A percentile compares a stretch with the other conserved stretches of the same genome.
These are phyloP conservation scores for Glonium stellatum DNA, from an alignment of 495 filamentous ascomycete species.

Conservation along the genomic window DNA sequence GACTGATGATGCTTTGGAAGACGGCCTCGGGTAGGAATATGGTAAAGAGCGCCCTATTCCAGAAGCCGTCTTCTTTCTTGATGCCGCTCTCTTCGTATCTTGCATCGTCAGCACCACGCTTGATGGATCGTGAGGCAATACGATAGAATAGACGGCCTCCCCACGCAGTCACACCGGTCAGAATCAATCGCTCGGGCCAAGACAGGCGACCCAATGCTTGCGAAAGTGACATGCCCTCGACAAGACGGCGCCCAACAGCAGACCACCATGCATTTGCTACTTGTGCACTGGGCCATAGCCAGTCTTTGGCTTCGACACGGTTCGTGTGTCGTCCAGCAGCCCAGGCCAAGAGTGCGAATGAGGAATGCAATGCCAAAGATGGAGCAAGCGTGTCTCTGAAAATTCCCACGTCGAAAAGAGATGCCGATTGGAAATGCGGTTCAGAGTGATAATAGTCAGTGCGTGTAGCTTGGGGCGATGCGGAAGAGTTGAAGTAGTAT, in stretches of 20 bases:
- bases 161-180: conserved; percentile 50
- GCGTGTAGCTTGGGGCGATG: not conserved
- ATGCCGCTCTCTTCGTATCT: conserved; percentile 40
- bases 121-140: conserved; percentile 40
- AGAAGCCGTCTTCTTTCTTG: conserved; percentile 48
- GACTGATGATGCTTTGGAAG: conserved; percentile 46
- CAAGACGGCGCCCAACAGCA: conserved; percentile 43
- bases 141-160: conserved; percentile 48
- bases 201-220: conserved; percentile 41
- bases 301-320: conserved; percentile 51
- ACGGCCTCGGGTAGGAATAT: conserved; percentile 48
- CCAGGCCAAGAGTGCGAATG: conserved; percentile 44
- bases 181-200: conserved; percentile 46
- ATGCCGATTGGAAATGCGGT: conserved; percentile 14
- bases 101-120: conserved; percentile 48
- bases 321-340: conserved; percentile 42
- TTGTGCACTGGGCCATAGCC: conserved; percentile 49
- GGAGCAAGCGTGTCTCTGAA: conserved; percentile 47
- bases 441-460: conserved; percentile 9
- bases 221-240: conserved; percentile 36
- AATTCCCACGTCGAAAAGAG: conserved; percentile 40
- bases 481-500: not conserved
- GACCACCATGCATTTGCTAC: conserved; percentile 54
- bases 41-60: conserved; percentile 46
- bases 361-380: conserved; percentile 42